phyloP scores from a whole-genome alignment of 1,139 yeast species.

The Yamadazyma diddensiae region DNA sequence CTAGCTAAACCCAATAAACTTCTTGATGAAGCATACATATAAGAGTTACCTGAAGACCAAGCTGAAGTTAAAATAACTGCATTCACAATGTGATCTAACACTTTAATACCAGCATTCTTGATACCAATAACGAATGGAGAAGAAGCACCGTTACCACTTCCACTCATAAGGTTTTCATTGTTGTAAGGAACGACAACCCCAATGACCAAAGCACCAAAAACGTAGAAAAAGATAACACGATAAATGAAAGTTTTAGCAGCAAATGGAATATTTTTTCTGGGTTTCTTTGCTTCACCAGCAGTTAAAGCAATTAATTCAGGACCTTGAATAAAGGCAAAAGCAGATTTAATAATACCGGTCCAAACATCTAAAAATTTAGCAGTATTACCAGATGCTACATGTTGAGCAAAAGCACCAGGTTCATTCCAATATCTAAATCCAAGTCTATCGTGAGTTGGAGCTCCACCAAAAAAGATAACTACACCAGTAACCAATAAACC shows the following conservation, averaged over 20 bases:
- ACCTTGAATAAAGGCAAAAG: constrained; percentile 34
- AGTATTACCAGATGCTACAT: constrained; percentile 18
- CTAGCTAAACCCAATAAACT: constrained; percentile 45
- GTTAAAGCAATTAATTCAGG: constrained; percentile 52
- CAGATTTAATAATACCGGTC: constrained; percentile 27
- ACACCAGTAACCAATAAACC: constrained; percentile 26
- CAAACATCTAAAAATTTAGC: constrained; percentile 28
- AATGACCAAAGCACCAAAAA: constrained; percentile 41
- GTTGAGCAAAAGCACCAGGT: constrained; percentile 24
- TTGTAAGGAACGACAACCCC: constrained; percentile 46
- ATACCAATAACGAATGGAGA: constrained; percentile 58
- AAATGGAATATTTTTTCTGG: constrained; percentile 44
- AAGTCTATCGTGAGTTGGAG: constrained; percentile 20
- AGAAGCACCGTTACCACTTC: constrained; percentile 38
- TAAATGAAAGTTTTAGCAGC: constrained; percentile 47
- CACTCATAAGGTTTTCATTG: constrained; percentile 32
- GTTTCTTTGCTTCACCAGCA: constrained; percentile 48
- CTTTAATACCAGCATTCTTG: constrained; percentile 46
- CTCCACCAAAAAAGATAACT: constrained; percentile 33
- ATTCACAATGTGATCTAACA: constrained; percentile 48
- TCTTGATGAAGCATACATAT: constrained; percentile 41
- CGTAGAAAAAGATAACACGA: constrained; percentile 44
- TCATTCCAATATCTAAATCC: constrained; percentile 31
- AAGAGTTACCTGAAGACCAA: constrained; percentile 50
- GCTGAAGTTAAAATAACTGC: constrained; percentile 51